Evolutionary conservation across 352 stramenopile genomes (phyloP), one percentile per base, ranked within the genome.

Genomic region (Phytophthora pini): DNA sequence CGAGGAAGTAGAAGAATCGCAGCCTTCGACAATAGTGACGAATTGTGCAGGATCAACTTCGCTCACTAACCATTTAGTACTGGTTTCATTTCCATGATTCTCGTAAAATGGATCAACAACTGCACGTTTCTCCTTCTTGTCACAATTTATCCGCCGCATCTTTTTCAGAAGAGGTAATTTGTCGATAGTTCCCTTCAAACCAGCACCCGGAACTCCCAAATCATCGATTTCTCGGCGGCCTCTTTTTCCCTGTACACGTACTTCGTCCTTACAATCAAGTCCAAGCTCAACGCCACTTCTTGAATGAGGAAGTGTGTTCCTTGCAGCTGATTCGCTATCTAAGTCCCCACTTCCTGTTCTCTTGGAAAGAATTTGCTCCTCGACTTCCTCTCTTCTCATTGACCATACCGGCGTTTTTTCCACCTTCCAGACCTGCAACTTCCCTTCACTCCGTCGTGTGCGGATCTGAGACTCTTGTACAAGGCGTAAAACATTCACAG

Each of bases 401-500:
- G 24, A 26, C 24, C 24, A 26, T 22, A 40, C 26, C 10, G 51
- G 51, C 2, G 36, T 46, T 7, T 59, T 48, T 22, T 60, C 50
- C 45, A 72, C 22, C 40, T 51, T 63, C 57, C 58, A 68, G 45
- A 68, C 11, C 29, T 27, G 9, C 32, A 20, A 20, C 17, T 20
- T 20, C 17, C 17, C 17, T 20, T 45, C 10, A 11, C 26, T 17
- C 0, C 55, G 31, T 9, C n/a, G 24, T 26, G 24, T 60, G 15
- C 17, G 26, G 1, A 15, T 24, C n/a, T 60, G 49, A 40, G 32
- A 47, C 54, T 40, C 45, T 53, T 34, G 47, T 29, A 51, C 13
- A 11, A 71, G 13, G 26, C 32, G 55, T 20, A 83, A 43, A 31
- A 81, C 68, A 29, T 73, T 55, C 29, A 80, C 54, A 10, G 55